A percentile compares a stretch with the other conserved stretches of the same genome.
These are phyloP conservation scores for Umbelopsis sp. DNA, from an alignment of 371 early-diverging fungal genomes.

Conservation along the genomic window DNA sequence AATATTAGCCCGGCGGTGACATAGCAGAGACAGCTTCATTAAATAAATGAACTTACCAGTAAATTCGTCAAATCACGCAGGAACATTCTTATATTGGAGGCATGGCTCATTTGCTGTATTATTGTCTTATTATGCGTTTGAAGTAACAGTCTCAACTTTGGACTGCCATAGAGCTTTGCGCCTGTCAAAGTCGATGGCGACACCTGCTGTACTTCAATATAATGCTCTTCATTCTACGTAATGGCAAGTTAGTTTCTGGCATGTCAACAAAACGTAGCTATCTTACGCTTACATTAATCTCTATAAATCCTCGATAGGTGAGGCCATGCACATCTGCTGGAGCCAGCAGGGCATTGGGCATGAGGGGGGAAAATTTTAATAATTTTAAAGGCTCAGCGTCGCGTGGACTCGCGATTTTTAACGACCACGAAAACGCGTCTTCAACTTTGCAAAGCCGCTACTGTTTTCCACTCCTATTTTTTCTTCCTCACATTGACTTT, in stretches of 20 bases:
- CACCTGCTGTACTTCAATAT: constrained; percentile 30
- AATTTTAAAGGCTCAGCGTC: constrained; percentile 11
- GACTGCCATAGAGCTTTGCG: constrained; percentile 29
- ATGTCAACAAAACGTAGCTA: neutral
- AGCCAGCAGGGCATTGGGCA: constrained; percentile 19
- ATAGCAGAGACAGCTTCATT: too few relatives aligned
- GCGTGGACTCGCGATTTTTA: constrained; percentile 3
- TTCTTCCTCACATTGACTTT: constrained; percentile 19
- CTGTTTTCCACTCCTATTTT: constrained; percentile 15
- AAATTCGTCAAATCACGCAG: neutral
- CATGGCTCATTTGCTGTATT: neutral
- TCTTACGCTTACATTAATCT: constrained; percentile 32
- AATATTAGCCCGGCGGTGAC: neutral
- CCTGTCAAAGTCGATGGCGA: constrained; percentile 11
- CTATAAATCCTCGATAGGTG: constrained; percentile 42
- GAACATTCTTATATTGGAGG: neutral
- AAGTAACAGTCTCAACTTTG: constrained; percentile 28
- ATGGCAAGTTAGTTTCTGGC: neutral
- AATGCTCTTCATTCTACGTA: constrained; percentile 31
- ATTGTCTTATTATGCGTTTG: constrained; percentile 22
- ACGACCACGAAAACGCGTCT: constrained; percentile 16
- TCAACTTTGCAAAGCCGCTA: constrained; percentile 14
- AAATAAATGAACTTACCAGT: neutral
- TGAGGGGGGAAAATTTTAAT: constrained; percentile 34
- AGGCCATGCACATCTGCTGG: constrained; percentile 38